Base-by-base conservation (phyloP, 139 green algal species). In the Closterium sp. region DNA sequence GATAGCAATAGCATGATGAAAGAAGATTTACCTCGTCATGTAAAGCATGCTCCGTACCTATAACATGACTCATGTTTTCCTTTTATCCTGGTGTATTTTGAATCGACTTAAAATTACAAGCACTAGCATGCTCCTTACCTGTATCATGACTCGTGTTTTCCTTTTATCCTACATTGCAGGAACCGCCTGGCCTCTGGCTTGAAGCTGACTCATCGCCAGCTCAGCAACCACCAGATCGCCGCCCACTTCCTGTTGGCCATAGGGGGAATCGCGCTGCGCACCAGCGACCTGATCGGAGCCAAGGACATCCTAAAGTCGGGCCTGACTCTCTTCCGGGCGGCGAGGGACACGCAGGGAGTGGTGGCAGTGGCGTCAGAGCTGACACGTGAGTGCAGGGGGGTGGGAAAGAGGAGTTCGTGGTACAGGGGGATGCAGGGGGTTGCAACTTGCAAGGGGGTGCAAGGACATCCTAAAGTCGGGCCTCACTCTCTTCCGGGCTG, bases 181-280 rank as follows among this genome's bases (percentile, higher is more conserved):
- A 69, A 16, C 9, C 43, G 43, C 2, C 43, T 69, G 2, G 84
- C 33, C 84, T 19, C 21, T 25, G 84, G 84, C 1, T 2, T 87
- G 33, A 25, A 28, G 84, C 16, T 87, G 33, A 87, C 84, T 87
- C 84, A 87, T 16, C 33, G 84, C 84, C 84, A 66, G 33, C 84
- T 87, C 33, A 35, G 84, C 84, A 87, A 87, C 33, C 84, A 87
- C 33, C 84, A 87, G 84, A 35, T 87, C 3, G 33, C 84, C 33
- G 33, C 84, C 33, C 84, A 87, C 23, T 87, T 66, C 33, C 33
- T 87, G 84, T 2, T 35, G 33, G 33, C 33, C 84, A 34, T 87
- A 87, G 84, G 84, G 16, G 33, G 33, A 16, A 87, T 87, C 8
- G 84, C 84, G 23, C 84, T 87, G 84, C 84, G 33, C 84, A 66